Conservation (phyloP, 2,329 filamentous ascomycete species). For the Pseudocercospora cruenta region DNA sequence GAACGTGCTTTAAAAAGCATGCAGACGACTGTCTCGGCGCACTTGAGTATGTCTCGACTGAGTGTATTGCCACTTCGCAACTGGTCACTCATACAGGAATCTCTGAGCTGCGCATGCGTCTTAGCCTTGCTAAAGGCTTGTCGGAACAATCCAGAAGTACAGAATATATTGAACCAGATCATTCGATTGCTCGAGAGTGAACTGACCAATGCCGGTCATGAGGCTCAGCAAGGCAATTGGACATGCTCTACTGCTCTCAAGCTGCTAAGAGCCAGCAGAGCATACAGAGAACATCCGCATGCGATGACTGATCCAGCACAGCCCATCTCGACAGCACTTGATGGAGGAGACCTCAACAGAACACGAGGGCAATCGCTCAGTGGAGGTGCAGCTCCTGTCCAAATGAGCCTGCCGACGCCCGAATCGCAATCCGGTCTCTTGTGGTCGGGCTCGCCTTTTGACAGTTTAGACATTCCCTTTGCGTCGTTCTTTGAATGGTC, state of each 20-base stretch:
- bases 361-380: not conserved
- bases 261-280: not conserved
- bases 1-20: not conserved
- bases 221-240: not conserved
- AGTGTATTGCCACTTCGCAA: not conserved
- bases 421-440: not conserved
- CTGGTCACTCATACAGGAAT: not conserved
- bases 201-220: not conserved
- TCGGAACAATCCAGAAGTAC: not conserved
- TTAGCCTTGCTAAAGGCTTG: not conserved
- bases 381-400: not conserved
- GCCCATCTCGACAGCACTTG: not conserved
- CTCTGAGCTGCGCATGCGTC: slow-evolving; percentile 7
- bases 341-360: not conserved
- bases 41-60: not conserved
- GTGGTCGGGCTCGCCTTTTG: not conserved
- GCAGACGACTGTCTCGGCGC: not conserved
- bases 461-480: not conserved
- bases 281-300: not conserved
- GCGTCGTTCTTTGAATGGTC: not conserved
- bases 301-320: not conserved
- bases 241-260: not conserved
- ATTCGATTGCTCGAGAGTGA: not conserved
- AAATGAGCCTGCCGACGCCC: not conserved
- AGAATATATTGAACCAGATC: not conserved